Percentiles rank a stretch among this genome's conserved stretches.
phyloP scores from a whole-genome alignment of 768 basidiomycete genomes.

The Macrocybe gigantea region DNA sequence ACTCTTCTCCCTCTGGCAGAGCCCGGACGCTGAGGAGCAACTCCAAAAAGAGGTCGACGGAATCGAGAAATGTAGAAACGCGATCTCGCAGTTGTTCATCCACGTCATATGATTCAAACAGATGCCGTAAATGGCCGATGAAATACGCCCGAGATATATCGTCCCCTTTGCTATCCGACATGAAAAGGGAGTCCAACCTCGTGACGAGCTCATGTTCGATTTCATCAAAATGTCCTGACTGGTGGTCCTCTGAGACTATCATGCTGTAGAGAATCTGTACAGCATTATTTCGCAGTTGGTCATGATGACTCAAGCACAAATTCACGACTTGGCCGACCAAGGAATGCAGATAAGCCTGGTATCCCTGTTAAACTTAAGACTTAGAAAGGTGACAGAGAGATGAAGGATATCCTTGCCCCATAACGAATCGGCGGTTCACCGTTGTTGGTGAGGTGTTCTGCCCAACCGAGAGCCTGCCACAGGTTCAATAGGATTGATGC shows the following conservation, averaged over 20 bases:
- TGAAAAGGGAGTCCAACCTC: constrained; percentile 86
- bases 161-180: constrained; percentile 88
- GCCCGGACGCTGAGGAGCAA: constrained; percentile 82
- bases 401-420: constrained; percentile 45
- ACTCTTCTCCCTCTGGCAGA: constrained; percentile 90
- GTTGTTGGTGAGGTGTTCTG: constrained; percentile 48
- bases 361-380: constrained; percentile 46
- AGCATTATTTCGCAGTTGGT: constrained; percentile 83
- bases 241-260: constrained; percentile 90
- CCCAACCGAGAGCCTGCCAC: constrained; percentile 85
- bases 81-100: constrained; percentile 75
- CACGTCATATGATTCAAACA: constrained; percentile 83
- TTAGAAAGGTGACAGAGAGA: constrained; percentile 1
- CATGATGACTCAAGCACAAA: constrained; percentile 92
- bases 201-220: constrained; percentile 93
- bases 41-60: constrained; percentile 90
- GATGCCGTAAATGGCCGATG: constrained; percentile 78
- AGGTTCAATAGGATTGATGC: constrained; percentile 70
- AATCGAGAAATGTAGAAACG: constrained; percentile 79
- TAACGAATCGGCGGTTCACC: constrained; percentile 55
- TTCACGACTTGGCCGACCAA: constrained; percentile 89
- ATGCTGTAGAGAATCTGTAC: constrained; percentile 93
- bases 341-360: constrained; percentile 76
- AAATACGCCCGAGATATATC: constrained; percentile 92
- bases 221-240: constrained; percentile 75